Evolutionary conservation across 2,329 filamentous ascomycete genomes (phyloP).

Genomic region (Xylariaceae sp.): DNA sequence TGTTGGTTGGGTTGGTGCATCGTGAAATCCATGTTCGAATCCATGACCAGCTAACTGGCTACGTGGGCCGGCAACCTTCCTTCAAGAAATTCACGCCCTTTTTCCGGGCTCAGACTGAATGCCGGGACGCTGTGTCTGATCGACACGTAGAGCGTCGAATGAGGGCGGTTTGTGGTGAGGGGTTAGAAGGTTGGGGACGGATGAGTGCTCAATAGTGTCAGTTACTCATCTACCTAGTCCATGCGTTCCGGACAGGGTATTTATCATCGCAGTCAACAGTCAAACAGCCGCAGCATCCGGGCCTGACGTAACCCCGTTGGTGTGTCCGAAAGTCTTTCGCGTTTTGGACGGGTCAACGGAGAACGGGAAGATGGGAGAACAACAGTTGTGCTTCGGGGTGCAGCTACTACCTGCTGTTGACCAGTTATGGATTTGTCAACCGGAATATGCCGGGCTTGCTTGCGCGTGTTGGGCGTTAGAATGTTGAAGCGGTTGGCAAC

Average conservation of each 20-base stretch:
- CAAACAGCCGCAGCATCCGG: slow-evolving; percentile 10
- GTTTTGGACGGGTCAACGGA: background rate
- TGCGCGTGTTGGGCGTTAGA: slow-evolving; percentile 11
- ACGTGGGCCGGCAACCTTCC: slow-evolving; percentile 6
- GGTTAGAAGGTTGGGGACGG: slow-evolving; percentile 10
- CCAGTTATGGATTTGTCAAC: background rate
- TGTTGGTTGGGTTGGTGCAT: slow-evolving; percentile 22
- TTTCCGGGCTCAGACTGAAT: background rate
- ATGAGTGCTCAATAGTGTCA: slow-evolving; percentile 3
- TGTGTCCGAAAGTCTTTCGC: background rate
- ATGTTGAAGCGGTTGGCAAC: slow-evolving; percentile 9
- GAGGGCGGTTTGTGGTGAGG: slow-evolving; percentile 11
- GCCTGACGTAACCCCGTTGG: background rate
- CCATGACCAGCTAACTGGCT: slow-evolving; percentile 16
- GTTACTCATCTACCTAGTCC: slow-evolving; percentile 6
- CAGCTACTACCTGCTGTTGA: slow-evolving; percentile 6
- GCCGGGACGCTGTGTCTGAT: background rate
- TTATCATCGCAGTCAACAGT: slow-evolving; percentile 3
- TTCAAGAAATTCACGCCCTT: slow-evolving; percentile 12
- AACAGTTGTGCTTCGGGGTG: background rate
- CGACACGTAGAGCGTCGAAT: slow-evolving; percentile 14
- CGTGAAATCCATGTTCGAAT: slow-evolving; percentile 29
- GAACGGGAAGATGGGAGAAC: background rate
- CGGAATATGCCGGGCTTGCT: slow-evolving; percentile 9
- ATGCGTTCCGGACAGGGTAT: slow-evolving; percentile 6